Evolutionary conservation across 1,139 yeast genomes (phyloP), one percentile per base, ranked within the genome.

Genomic region (Scheffersomyces stambukii): DNA sequence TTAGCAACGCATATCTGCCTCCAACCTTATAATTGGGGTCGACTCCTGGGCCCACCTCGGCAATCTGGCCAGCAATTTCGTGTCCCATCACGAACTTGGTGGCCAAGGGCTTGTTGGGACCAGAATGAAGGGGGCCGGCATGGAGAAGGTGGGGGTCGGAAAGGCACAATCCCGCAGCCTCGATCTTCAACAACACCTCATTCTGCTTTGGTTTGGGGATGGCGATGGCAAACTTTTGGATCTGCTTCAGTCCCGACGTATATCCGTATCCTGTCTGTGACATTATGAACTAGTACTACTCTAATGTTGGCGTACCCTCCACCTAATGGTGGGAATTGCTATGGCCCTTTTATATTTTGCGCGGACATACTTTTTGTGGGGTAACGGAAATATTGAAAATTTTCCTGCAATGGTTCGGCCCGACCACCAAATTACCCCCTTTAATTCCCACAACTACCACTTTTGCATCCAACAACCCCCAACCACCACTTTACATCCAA

Each of bases 81-180:
- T 74, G 80, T 14, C 81, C 81, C 69, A 74, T 65, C 13, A 71
- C 60, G 41, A 65, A 70, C 25, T 53, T 51, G 41, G 30, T 61
- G 48, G 23, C 40, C 27, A 19, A 28, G 24, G 23, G 32, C 19
- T 17, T 10, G 6, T 35, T 37, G n/a, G 48, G 46, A 30, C 51
- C 40, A 8, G 32, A 30, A 14, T 22, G 29, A 10, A 42, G 28
- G 11, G 46, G 46, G 4, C 44, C 44, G 7, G 61, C 64, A 17
- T 50, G 43, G 16, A 71, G 46, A 13, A 70, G 52, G 41, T 70
- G 75, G 13, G 70, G 55, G 42, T 73, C 79, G 32, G 75, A 65
- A 41, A 60, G 63, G 46, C 78, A 73, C 35, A 73, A 54, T 2
- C 79, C 78, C 1, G 73, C 73, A 1, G 74, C 77, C 35, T 68